Evolutionary conservation across 163 green algal species (phyloP), one percentile per base, ranked within the genome.

Genomic region (Prototheca wickerhamii): DNA sequence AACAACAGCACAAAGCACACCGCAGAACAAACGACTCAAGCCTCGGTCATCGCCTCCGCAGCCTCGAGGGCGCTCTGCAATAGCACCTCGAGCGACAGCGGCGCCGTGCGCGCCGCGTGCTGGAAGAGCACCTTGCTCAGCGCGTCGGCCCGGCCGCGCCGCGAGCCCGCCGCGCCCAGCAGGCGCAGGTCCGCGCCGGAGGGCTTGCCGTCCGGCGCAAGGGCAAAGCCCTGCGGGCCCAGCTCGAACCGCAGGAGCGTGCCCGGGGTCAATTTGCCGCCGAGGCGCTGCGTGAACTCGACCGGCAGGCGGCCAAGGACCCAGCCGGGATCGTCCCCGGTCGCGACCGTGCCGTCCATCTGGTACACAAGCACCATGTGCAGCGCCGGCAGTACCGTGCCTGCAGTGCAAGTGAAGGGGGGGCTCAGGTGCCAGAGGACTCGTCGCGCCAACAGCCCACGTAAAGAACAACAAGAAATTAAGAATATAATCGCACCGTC

Each of bases 71-170:
- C n/a, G n/a, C n/a, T n/a, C n/a, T n/a, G n/a, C n/a, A n/a, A n/a
- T n/a, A n/a, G n/a, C n/a, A n/a, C n/a, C n/a, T n/a, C n/a, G n/a
- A n/a, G n/a, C n/a, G n/a, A n/a, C 37, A 54, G 46, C 18, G 73
- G 68, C 46, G 62, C 18, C 15, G 55, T 70, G 29, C 82, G 42
- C n/a, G 74, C 76, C 29, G 75, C 31, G 44, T 82, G 65, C 69
- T 91, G 84, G 61, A 91, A 91, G 2, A 88, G 10, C 35, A 87
- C 77, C 61, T 92, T 92, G 65, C 70, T 85, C 30, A 87, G 68
- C 29, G 63, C 56, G 70, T 95, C 87, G 7, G 85, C 80, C 0
- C 76, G 65, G 4, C 85, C 83, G 0, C 83, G 58, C 59, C 86
- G 50, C 70, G 85, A 72, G 59, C 86, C 84, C 35, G 67, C 80